These are phyloP conservation scores for Penicillium sclerotiorum DNA, from an alignment of 2,329 filamentous ascomycete genomes.

Conservation along the genomic window DNA sequence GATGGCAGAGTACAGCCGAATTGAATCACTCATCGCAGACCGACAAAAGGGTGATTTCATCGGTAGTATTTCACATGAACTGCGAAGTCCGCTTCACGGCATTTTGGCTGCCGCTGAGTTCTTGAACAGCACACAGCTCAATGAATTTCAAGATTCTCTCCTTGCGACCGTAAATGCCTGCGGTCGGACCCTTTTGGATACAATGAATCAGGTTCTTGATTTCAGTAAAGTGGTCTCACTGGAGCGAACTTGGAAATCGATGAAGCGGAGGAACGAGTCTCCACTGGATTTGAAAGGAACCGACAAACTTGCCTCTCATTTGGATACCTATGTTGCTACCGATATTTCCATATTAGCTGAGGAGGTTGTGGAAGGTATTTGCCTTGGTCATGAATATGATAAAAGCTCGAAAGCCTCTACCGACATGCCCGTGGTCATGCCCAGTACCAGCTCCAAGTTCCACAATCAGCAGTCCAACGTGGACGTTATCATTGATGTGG, in stretches of 20 bases:
- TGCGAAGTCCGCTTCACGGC: conserved; percentile 47
- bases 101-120: conserved; percentile 48
- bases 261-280: conserved; percentile 32
- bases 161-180: conserved; percentile 46
- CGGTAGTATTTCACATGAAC: conserved; percentile 48
- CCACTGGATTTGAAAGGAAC: conserved; percentile 30
- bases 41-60: conserved; percentile 49
- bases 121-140: conserved; percentile 40
- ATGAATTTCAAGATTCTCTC: conserved; percentile 44
- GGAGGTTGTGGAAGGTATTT: conserved; percentile 59
- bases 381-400: conserved; percentile 50
- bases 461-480: conserved; percentile 32
- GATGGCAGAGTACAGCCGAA: conserved; percentile 47
- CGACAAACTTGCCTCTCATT: conserved; percentile 35
- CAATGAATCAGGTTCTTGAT: conserved; percentile 49
- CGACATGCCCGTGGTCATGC: conserved; percentile 27
- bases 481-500: conserved; percentile 57
- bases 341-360: conserved; percentile 54
- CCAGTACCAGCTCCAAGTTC: conserved; percentile 9
- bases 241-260: conserved; percentile 39
- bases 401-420: conserved; percentile 31
- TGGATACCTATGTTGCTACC: conserved; percentile 39
- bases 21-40: conserved; percentile 47
- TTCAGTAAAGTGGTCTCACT: conserved; percentile 57
- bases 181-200: conserved; percentile 46